Percentiles rank a stretch among this genome's conserved stretches.
These are phyloP conservation scores for Decorospora gaudefroyi DNA, from an alignment of 2,329 filamentous ascomycete genomes.

Conservation along the genomic window DNA sequence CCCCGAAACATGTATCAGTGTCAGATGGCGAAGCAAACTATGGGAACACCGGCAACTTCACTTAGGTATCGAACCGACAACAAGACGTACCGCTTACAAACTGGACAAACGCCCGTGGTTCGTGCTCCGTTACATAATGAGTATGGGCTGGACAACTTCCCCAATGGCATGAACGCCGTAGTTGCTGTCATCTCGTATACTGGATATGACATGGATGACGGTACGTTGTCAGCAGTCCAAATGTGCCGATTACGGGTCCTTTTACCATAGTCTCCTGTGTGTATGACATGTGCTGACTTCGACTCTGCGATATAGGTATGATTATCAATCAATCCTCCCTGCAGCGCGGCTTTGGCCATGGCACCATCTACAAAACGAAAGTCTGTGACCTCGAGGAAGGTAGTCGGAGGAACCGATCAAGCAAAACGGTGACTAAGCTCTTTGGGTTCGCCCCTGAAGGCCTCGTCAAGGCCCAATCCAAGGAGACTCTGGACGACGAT, in stretches of 20 bases:
- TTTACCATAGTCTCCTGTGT: no score
- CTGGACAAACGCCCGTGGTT: conserved; percentile 92
- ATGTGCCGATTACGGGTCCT: no score
- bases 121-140: conserved; percentile 90
- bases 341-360: conserved; percentile 92
- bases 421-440: conserved; percentile 73
- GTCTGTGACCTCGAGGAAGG: conserved; percentile 85
- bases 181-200: conserved; percentile 99
- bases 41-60: conserved; percentile 92
- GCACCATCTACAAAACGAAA: conserved; percentile 98
- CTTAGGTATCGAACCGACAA: conserved; percentile 90
- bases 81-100: conserved; percentile 93
- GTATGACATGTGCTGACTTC: no score
- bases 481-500: conserved; percentile 79
- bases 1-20: conserved; percentile 93
- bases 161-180: conserved; percentile 91
- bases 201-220: conserved; percentile 99
- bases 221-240: no score
- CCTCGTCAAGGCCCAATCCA: conserved; percentile 70
- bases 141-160: conserved; percentile 97
- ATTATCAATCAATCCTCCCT: conserved; percentile 97
- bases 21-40: conserved; percentile 94
- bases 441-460: conserved; percentile 88
- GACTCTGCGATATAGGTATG: no score
- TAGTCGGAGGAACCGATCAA: conserved; percentile 64